phyloP scores from a whole-genome alignment of 345 rosid species.

The Combretum micranthum region DNA sequence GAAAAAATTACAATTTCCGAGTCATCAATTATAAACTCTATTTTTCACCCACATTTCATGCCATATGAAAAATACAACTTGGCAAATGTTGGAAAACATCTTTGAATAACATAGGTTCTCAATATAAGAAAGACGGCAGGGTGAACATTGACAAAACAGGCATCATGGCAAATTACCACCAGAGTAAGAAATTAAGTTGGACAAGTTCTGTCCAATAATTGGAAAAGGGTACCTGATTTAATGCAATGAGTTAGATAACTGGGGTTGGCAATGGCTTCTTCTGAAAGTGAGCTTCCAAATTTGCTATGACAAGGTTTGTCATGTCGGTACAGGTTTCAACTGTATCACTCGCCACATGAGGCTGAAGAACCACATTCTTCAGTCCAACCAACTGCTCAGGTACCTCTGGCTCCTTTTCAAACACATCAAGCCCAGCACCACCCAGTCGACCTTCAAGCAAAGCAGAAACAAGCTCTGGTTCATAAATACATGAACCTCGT shows the following conservation, averaged over 20 bases:
- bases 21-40: no score
- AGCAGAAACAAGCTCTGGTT: constrained; percentile 55
- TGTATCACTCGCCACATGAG: constrained; percentile 53
- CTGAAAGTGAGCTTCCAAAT: constrained; percentile 36
- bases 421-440: constrained; percentile 60
- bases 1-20: no score
- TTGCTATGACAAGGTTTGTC: constrained; percentile 38
- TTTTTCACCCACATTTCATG: no score
- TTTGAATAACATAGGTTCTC: no score
- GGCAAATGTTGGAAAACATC: no score
- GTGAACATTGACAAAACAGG: no score
- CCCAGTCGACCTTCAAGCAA: constrained; percentile 50
- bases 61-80: no score
- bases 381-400: constrained; percentile 40
- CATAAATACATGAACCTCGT: constrained; percentile 49
- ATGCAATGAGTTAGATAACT: constrained; percentile 6
- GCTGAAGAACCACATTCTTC: constrained; percentile 46
- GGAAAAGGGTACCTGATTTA: no score
- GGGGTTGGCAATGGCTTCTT: constrained; percentile 33
- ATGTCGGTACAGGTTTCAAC: constrained; percentile 41
- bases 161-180: no score
- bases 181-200: no score
- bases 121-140: no score
- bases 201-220: no score
- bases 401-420: constrained; percentile 47